Evolutionary conservation across 192 early-diverging fungal genomes (phyloP), one percentile per base, ranked within the genome.

Genomic region (Coemansia sp.): DNA sequence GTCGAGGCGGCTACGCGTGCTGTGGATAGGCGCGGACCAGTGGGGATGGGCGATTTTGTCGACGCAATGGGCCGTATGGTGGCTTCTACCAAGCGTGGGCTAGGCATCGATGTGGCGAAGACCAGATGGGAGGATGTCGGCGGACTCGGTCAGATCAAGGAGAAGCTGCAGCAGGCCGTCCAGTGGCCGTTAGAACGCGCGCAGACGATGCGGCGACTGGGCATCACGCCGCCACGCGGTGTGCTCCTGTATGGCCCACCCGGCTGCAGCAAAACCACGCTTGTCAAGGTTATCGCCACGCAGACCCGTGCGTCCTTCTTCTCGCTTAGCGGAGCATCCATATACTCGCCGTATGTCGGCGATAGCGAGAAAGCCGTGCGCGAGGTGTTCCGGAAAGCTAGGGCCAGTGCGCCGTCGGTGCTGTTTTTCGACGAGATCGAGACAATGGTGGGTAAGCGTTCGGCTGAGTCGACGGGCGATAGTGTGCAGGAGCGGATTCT

Each of bases 381-480:
- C 13, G 74, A 84, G 9, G 82, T 85, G 7, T 98, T 98, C 65
- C 85, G 89, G 34, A 77, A 86, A 22, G 97, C 97, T 0, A 82
- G 95, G 4, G 63, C 90, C 0, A 73, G 88, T 0, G 75, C 84
- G 10, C 97, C 97, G 2, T 84, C 92, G 4, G 85, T 99, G 16
- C 78, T 99, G 32, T 99, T 99, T 78, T 84, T 99, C 36, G 97
- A 99, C 76, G 97, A 99, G 72, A 84, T 97, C 36, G 97, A 99
- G 46, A 89, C 95, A 0, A 90, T 99, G 61, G 95, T 97, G 0
- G 97, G 97, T 3, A 94, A 90, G 68, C 77, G 95, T 7, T 11
- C 50, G 90, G 83, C 10, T 74, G 90, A 29, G 65, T 89, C 55
- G 36, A 6, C 18, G 0, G 68, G 82, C 67, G 60, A 66, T n/a